Percentiles rank a stretch among this genome's conserved stretches.
phyloP scores from a whole-genome alignment of 2,329 filamentous ascomycete genomes.

The Trichoderma sp. region DNA sequence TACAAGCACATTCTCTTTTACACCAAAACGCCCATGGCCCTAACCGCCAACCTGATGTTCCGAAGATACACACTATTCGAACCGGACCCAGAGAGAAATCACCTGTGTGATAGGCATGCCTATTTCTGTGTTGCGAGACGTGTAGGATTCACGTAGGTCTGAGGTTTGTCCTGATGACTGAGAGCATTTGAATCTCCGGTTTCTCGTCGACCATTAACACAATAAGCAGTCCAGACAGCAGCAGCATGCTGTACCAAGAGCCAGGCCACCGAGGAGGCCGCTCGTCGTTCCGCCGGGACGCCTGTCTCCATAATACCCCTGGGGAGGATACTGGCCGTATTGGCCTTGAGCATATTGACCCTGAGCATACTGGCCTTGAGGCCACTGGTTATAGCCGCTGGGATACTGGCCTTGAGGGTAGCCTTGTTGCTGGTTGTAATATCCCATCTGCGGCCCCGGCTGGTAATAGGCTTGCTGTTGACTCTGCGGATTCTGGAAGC shows the following conservation, averaged over 20 bases:
- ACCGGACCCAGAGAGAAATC: not conserved
- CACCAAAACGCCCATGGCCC: too few relatives aligned
- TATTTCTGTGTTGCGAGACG: not conserved
- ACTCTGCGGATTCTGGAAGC: slow-evolving; percentile 36
- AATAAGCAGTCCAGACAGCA: slow-evolving; percentile 62
- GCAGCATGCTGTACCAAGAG: slow-evolving; percentile 58
- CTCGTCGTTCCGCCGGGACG: slow-evolving; percentile 31
- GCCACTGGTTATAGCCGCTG: not conserved
- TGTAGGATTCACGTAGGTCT: not conserved
- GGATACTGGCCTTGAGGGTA: slow-evolving; percentile 43
- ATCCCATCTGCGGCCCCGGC: slow-evolving; percentile 48
- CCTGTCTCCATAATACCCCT: slow-evolving; percentile 43
- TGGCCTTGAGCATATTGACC: slow-evolving; percentile 36
- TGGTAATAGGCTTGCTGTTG: slow-evolving; percentile 45
- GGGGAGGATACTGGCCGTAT: slow-evolving; percentile 35
- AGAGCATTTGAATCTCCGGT: not conserved
- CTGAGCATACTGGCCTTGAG: slow-evolving; percentile 4
- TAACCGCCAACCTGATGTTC: too few relatives aligned
- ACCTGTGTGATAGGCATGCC: not conserved
- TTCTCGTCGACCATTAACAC: slow-evolving; percentile 38
- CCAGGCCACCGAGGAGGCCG: slow-evolving; percentile 49
- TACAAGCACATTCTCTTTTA: too few relatives aligned
- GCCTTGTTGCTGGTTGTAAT: slow-evolving; percentile 46
- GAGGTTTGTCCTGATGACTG: not conserved
- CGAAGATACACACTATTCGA: not conserved